phyloP scores from a whole-genome alignment of 2,329 filamentous ascomycete species.

The Sporothrix schenckii region DNA sequence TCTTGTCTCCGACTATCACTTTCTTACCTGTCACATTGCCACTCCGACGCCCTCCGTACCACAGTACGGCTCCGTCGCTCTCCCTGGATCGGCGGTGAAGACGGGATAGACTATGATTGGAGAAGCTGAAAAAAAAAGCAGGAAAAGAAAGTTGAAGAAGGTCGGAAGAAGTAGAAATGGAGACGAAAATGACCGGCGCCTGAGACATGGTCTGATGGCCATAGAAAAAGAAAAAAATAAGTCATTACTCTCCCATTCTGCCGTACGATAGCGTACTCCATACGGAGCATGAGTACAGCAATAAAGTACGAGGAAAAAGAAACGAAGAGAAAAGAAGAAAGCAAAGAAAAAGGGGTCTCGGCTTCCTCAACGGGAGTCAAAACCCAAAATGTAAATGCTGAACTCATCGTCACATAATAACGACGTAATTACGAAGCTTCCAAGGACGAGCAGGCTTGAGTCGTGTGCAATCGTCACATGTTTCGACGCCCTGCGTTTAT shows the following conservation, averaged over 20 bases:
- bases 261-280: too few relatives aligned
- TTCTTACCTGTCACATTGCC: constrained; percentile 26
- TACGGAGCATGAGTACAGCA: background rate
- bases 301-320: background rate
- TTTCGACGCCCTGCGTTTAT: background rate
- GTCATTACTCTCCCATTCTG: background rate
- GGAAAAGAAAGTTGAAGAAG: background rate
- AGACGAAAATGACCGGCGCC: background rate
- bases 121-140: background rate
- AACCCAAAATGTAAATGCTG: background rate
- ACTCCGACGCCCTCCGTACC: background rate
- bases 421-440: too few relatives aligned
- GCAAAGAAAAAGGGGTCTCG: background rate
- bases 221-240: background rate
- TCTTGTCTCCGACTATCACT: background rate
- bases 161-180: background rate
- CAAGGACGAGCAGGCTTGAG: background rate
- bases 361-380: background rate
- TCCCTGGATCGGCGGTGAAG: constrained; percentile 28
- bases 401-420: background rate
- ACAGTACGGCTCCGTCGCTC: background rate
- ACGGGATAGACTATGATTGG: background rate
- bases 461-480: background rate
- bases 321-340: background rate
- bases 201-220: constrained; percentile 21